phyloP scores from a whole-genome alignment of 2,329 filamentous ascomycete species.

The Colletotrichum liriopes region DNA sequence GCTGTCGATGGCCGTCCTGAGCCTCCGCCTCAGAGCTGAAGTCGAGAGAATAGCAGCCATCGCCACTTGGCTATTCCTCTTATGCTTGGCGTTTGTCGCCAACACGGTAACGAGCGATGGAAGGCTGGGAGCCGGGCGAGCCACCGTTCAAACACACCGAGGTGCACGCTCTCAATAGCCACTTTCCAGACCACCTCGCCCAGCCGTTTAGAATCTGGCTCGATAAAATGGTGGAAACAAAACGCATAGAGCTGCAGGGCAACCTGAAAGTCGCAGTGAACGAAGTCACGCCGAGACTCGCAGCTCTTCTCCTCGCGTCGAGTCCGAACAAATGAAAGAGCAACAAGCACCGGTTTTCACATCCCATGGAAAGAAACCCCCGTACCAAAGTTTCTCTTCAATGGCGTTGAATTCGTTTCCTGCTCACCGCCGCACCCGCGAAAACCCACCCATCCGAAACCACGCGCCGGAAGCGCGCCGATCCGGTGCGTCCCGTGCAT shows the following conservation, averaged over 20 bases:
- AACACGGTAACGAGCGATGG: not conserved
- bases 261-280: not conserved
- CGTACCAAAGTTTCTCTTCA: not conserved
- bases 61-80: too few species aligned
- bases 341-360: not conserved
- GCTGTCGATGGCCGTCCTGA: constrained; percentile 17
- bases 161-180: not conserved
- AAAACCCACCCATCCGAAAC: constrained; percentile 32
- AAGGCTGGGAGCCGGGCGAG: not conserved
- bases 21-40: constrained; percentile 20
- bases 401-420: not conserved
- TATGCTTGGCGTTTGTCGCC: not conserved
- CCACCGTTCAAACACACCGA: not conserved
- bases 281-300: not conserved
- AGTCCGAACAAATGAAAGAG: not conserved
- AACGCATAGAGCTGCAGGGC: not conserved
- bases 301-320: not conserved
- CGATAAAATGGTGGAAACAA: not conserved
- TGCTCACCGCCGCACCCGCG: constrained; percentile 1
- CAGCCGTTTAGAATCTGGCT: too few species aligned
- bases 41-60: constrained; percentile 29
- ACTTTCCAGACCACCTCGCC: not conserved
- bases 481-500: constrained; percentile 31
- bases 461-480: constrained; percentile 33
- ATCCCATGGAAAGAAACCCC: not conserved